Evolutionary conservation across 2,329 filamentous ascomycete species (phyloP).

Genomic region (Colletotrichum tanaceti): DNA sequence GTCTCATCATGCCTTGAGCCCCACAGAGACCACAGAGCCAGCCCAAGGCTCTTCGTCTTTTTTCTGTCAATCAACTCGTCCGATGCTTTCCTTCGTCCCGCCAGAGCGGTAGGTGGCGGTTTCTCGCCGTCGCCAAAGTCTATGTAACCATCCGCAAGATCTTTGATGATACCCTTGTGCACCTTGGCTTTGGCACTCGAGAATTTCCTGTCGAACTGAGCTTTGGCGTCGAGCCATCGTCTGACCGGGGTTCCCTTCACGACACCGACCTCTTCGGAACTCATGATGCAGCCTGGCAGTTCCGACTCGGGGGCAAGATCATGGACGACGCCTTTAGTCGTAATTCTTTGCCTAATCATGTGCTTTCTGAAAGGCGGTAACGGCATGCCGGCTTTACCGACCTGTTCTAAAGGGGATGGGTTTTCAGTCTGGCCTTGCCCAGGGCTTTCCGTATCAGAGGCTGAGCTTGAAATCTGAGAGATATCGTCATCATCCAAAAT

Average conservation of each 20-base stretch:
- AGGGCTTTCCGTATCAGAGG: conserved; percentile 52
- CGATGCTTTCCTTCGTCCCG: conserved; percentile 70
- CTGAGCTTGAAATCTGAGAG: conserved; percentile 76
- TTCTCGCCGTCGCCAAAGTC: conserved; percentile 76
- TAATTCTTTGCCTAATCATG: conserved; percentile 93
- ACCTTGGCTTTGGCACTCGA: conserved; percentile 75
- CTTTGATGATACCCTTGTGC: conserved; percentile 78
- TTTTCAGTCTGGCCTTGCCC: conserved; percentile 44
- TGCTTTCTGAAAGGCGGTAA: conserved; percentile 82
- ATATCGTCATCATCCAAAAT: conserved; percentile 83
- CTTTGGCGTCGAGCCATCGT: conserved; percentile 84
- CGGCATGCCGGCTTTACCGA: conserved; percentile 89
- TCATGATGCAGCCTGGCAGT: conserved; percentile 73
- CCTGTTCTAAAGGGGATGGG: conserved; percentile 48
- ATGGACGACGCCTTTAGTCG: conserved; percentile 79
- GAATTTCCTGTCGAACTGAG: conserved; percentile 79
- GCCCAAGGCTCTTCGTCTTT: conserved; percentile 76
- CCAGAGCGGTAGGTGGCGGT: conserved; percentile 86
- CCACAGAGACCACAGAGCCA: conserved; percentile 88
- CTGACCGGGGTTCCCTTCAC: conserved; percentile 82
- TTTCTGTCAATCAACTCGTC: conserved; percentile 62
- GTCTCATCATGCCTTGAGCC: conserved; percentile 88
- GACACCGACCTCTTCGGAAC: conserved; percentile 75
- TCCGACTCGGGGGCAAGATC: conserved; percentile 73
- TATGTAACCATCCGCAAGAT: conserved; percentile 78